These are phyloP conservation scores for Pythium chondricola DNA, from an alignment of 352 stramenopile genomes.

Conservation along the genomic window DNA sequence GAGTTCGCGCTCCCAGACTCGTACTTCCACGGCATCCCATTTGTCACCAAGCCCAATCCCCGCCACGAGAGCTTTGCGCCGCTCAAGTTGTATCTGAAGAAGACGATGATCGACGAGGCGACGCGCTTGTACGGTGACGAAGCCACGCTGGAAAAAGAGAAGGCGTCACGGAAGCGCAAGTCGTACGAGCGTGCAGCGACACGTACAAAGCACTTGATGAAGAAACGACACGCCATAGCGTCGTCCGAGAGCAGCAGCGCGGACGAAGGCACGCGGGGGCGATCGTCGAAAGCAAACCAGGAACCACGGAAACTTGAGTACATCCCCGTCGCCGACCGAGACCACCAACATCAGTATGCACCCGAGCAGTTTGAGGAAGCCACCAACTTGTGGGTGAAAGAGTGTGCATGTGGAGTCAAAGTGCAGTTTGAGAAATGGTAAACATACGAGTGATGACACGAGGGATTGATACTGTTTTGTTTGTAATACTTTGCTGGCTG, in stretches of 20 bases:
- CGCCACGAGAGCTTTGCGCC: slow-evolving; percentile 59
- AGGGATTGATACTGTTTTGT: background rate
- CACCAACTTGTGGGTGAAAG: slow-evolving; percentile 39
- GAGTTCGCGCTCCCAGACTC: slow-evolving; percentile 64
- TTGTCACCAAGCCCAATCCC: slow-evolving; percentile 54
- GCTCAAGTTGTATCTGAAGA: slow-evolving; percentile 57
- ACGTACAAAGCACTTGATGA: slow-evolving; percentile 54
- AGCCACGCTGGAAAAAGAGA: slow-evolving; percentile 37
- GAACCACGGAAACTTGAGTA: too few species aligned
- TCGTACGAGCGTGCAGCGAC: slow-evolving; percentile 43
- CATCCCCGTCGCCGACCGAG: slow-evolving; percentile 34
- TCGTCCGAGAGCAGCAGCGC: background rate
- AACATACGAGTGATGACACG: slow-evolving; percentile 14
- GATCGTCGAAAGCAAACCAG: too few species aligned
- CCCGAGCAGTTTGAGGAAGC: slow-evolving; percentile 32
- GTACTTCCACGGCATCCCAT: slow-evolving; percentile 39
- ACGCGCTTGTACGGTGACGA: slow-evolving; percentile 39
- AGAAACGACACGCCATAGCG: slow-evolving; percentile 27
- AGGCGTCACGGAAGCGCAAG: slow-evolving; percentile 32
- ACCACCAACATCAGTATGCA: slow-evolving; percentile 56
- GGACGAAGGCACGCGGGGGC: background rate
- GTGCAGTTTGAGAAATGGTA: slow-evolving; percentile 75
- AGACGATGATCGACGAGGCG: slow-evolving; percentile 44
- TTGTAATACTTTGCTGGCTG: too few species aligned
- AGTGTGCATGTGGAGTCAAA: slow-evolving; percentile 49